Percentiles rank a stretch among this genome's conserved stretches.
These are phyloP conservation scores for Chrysophaeum taylorii DNA, from an alignment of 352 stramenopile genomes.

Conservation along the genomic window DNA sequence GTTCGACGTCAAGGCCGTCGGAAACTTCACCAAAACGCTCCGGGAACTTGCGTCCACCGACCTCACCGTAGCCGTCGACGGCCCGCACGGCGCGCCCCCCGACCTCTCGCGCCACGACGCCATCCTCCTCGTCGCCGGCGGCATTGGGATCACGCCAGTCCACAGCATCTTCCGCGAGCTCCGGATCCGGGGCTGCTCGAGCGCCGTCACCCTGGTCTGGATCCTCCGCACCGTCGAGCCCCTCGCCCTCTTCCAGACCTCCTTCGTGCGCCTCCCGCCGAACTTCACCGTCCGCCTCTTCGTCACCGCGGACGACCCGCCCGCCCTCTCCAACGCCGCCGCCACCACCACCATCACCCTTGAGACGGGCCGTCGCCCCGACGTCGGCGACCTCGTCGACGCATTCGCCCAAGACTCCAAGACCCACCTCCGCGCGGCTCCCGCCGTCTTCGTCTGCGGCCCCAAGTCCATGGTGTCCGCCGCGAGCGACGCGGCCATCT, in stretches of 20 bases:
- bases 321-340: neutral
- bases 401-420: neutral
- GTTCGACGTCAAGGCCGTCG: slow-evolving; percentile 29
- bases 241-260: neutral
- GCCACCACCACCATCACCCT: neutral
- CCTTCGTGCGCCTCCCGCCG: neutral
- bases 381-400: neutral
- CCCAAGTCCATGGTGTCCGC: neutral
- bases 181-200: neutral
- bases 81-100: slow-evolving; percentile 23
- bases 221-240: neutral
- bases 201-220: neutral
- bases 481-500: neutral
- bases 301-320: neutral
- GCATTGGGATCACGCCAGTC: slow-evolving; percentile 67
- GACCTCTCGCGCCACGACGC: neutral
- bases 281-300: neutral
- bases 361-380: neutral
- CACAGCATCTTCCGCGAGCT: slow-evolving; percentile 70
- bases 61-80: slow-evolving; percentile 23
- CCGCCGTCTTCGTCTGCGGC: slow-evolving; percentile 6
- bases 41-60: neutral
- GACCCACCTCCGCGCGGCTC: neutral
- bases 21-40: slow-evolving; percentile 23
- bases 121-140: slow-evolving; percentile 31